Base-by-base conservation (phyloP, 192 early-diverging fungal species). In the Coemansia sp. region DNA sequence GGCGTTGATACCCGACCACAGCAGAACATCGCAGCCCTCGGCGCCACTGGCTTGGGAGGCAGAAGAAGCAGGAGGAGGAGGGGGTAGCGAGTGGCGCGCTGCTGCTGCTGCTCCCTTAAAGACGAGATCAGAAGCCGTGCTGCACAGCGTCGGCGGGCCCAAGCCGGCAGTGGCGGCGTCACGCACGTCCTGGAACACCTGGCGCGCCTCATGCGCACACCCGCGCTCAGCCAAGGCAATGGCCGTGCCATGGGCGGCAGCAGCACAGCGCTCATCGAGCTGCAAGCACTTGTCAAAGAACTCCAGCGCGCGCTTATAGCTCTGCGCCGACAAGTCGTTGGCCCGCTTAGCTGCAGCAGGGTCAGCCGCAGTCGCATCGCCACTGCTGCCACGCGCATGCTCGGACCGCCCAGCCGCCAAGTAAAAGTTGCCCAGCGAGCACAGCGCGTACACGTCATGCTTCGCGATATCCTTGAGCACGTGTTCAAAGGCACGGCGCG, bases 211-310 rank as follows among this genome's bases (percentile, higher is more conserved):
- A 6, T 76, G 64, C 9, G 85, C 67, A 32, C 77, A 65, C 0
- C 87, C 89, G 14, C 77, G 78, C 67, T 95, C 94, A 57, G 92
- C 93, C 60, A 96, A 68, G 6, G 89, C 86, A 47, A 97, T 93
- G 6, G 91, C 95, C 32, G 94, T 81, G 19, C 96, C 96, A 46
- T 93, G 90, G 0, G 91, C 92, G 1, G 94, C 96, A 36, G 91
- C 89, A 0, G 88, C 84, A 64, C 94, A 94, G 53, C 65, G 71
- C 8, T 75, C 73, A 63, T 98, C 96, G 4, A 87, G 65, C 60
- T 83, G 71, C 43, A 95, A 51, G 6, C 85, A 88, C 68, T 91
- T 93, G 38, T 89, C 87, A 66, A 93, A 97, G 61, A 92, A 97
- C 70, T 94, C 91, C 31, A 89, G 71, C 1, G 92, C 90, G n/a